Evolutionary conservation across 768 basidiomycete genomes (phyloP).

Genomic region (Boletus subparvulus): DNA sequence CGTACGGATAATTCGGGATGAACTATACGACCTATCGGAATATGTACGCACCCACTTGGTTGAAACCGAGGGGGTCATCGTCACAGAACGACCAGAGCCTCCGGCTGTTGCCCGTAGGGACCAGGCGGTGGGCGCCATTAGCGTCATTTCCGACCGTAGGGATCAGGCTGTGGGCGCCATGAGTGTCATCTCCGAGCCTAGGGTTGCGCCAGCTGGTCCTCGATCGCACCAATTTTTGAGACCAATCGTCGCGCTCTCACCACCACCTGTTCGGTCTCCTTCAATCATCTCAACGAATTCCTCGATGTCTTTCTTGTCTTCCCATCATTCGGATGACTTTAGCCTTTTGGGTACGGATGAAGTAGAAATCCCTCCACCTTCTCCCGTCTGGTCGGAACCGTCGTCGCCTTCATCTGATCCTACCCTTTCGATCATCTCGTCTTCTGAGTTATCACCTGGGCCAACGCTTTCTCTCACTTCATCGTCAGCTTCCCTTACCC

Average conservation of each 20-base stretch:
- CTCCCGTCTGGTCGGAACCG: conserved; percentile 38
- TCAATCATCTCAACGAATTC: conserved; percentile 41
- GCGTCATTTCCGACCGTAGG: conserved; percentile 35
- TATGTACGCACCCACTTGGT: conserved; percentile 46
- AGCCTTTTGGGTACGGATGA: conserved; percentile 43
- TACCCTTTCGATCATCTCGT: conserved; percentile 35
- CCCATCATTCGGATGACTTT: conserved; percentile 75
- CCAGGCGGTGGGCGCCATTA: conserved; percentile 46
- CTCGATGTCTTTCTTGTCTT: conserved; percentile 47
- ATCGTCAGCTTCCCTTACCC: conserved; percentile 33
- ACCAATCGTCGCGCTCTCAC: conserved; percentile 40
- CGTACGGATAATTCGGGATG: conserved; percentile 66
- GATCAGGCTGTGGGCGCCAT: conserved; percentile 50
- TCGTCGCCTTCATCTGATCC: conserved; percentile 29
- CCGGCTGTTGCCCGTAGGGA: conserved; percentile 35
- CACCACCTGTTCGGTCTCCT: conserved; percentile 42
- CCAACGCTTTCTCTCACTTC: conserved; percentile 42
- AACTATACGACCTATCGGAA: conserved; percentile 62
- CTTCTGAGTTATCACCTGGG: conserved; percentile 35
- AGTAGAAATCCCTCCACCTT: conserved; percentile 26
- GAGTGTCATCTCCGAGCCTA: conserved; percentile 37
- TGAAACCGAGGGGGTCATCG: conserved; percentile 17
- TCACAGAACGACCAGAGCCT: conserved; percentile 13
- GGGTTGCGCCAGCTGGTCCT: conserved; percentile 26
- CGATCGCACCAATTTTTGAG: conserved; percentile 24